Evolutionary conservation across 2,329 filamentous ascomycete species (phyloP), one percentile per base, ranked within the genome.

Genomic region (Scedosporium boydii): DNA sequence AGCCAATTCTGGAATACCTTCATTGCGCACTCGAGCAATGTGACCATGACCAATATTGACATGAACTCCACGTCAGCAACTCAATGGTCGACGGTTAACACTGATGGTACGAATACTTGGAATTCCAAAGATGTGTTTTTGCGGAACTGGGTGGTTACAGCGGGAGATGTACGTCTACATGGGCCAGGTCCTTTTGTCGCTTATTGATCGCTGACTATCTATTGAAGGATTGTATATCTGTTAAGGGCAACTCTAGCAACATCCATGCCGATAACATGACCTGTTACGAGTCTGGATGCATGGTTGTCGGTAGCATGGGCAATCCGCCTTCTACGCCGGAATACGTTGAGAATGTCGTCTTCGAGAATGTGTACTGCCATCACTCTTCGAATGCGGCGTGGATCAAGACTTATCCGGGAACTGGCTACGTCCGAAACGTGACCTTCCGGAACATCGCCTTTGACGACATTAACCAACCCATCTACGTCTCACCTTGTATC

Each of bases 1-100:
- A 82, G 78, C 64, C 83, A 86, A 71, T 86, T 86, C 83, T 86
- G 83, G 78, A 80, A 80, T 0, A 80, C 85, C 76, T 79, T 79
- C 1, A 75, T 83, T 34, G 80, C 80, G 9, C 71, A 80, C 68
- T 80, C 78, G 3, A 64, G 76, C 6, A 70, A 80, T 58, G 70
- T 80, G 1, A 70, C 80, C 0, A 72, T 85, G 6, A 73, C 80
- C 59, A 75, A 80, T 64, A 82, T 85, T 3, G 80, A 77, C 64
- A 76, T 83, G 62, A 84, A 84, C 70, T 84, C 77, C 68, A 79
- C 77, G 0, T 74, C 73, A 0, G 65, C 60, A 10, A 70, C 67
- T 59, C 61, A 67, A 61, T 70, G 71, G 65, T 71, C 66, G 64
- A 73, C 72, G 0, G 69, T 74, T 62, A 76, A 75, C 65, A 79